Evolutionary conservation across 768 basidiomycete species (phyloP).

Genomic region (Sporobolomyces pararoseus): DNA sequence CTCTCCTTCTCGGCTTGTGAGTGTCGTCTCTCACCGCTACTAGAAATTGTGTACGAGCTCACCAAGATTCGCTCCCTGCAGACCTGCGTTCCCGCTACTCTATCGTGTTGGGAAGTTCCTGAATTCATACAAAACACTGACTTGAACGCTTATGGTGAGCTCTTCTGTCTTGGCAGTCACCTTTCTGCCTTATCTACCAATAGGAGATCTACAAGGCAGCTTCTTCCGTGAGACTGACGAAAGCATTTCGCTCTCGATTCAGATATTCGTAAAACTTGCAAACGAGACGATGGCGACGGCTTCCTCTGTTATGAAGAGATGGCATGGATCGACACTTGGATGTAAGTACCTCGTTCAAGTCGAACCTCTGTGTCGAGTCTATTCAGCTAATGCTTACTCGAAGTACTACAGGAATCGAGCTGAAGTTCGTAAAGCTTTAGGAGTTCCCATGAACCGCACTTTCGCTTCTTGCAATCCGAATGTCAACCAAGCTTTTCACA

Average conservation of each 20-base stretch:
- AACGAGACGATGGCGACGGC: conserved; percentile 62
- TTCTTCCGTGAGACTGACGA: too few species aligned
- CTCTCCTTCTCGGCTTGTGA: conserved; percentile 59
- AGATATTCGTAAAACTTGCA: conserved; percentile 66
- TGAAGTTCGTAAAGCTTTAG: conserved; percentile 71
- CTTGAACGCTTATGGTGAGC: conserved; percentile 85
- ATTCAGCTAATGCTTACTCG: not conserved
- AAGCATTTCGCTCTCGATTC: too few species aligned
- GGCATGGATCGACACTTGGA: conserved; percentile 79
- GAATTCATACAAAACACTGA: conserved; percentile 66
- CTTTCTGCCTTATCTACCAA: too few species aligned
- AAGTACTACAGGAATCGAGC: conserved; percentile 57
- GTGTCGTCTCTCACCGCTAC: conserved; percentile 46
- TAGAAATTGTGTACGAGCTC: too few species aligned
- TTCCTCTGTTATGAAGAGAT: conserved; percentile 58
- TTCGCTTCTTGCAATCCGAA: conserved; percentile 69
- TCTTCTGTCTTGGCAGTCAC: too few species aligned
- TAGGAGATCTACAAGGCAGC: too few species aligned
- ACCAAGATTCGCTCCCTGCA: too few species aligned
- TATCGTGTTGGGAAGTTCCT: conserved; percentile 58
- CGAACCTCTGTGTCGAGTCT: too few species aligned
- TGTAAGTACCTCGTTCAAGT: too few species aligned
- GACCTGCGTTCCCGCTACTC: conserved; percentile 32
- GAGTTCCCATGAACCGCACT: conserved; percentile 59
- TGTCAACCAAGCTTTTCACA: conserved; percentile 72